Conservation (phyloP, 257 asterid genomes). For the Solanum chaucha region DNA sequence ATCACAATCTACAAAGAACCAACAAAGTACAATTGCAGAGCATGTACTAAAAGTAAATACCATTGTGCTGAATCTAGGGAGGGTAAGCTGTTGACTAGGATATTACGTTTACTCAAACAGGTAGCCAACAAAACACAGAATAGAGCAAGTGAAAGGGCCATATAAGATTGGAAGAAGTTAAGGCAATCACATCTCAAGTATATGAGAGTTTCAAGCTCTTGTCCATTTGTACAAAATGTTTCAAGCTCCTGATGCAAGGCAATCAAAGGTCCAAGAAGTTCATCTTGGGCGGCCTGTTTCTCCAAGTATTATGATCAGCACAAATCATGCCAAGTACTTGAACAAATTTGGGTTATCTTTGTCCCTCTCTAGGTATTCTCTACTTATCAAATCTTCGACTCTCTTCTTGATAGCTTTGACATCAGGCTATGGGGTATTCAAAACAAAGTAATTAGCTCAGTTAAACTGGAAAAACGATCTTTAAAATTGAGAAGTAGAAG, state of each 20-base stretch:
- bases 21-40: neutral
- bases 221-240: conserved; percentile 3
- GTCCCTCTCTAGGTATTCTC: conserved; percentile 91
- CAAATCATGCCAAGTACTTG: conserved; percentile 83
- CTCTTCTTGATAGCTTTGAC: conserved; percentile 95
- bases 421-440: conserved; percentile 50
- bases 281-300: neutral
- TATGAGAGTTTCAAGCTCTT: neutral
- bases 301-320: neutral
- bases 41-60: neutral
- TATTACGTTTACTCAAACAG: neutral
- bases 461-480: neutral
- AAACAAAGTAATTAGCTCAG: neutral
- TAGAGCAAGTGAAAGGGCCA: neutral
- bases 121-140: neutral
- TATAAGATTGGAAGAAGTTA: neutral
- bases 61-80: neutral
- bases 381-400: conserved; percentile 83
- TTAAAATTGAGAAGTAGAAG: neutral
- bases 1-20: neutral
- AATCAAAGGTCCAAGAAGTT: neutral
- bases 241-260: conserved; percentile 5
- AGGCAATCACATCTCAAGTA: neutral
- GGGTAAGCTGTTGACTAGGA: neutral
- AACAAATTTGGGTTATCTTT: conserved; percentile 81